Percentiles rank a stretch among this genome's conserved stretches.
Conservation (phyloP, 2,329 filamentous ascomycete species). For the Zymoseptoria pseudotritici region DNA sequence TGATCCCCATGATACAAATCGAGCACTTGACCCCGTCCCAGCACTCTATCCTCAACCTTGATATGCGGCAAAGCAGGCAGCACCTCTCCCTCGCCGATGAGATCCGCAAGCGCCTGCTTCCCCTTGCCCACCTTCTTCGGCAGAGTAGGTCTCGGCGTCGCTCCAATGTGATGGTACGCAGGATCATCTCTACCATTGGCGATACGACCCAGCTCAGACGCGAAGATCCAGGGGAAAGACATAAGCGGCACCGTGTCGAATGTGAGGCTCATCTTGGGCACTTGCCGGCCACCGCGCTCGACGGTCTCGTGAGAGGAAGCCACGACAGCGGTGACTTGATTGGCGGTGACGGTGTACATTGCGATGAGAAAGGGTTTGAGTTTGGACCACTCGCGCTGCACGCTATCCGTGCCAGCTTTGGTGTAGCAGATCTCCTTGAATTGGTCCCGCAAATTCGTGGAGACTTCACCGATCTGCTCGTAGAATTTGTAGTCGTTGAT, state of each 20-base stretch:
- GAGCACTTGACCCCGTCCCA: slow-evolving; percentile 16
- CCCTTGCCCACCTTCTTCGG: slow-evolving; percentile 6
- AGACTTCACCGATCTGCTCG: slow-evolving; percentile 69
- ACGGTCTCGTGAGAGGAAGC: slow-evolving; percentile 40
- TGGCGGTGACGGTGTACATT: slow-evolving; percentile 77
- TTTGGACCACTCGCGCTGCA: slow-evolving; percentile 41
- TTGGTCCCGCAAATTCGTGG: slow-evolving; percentile 57
- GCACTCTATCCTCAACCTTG: slow-evolving; percentile 4
- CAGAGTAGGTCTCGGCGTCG: slow-evolving; percentile 9
- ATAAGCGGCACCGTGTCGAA: slow-evolving; percentile 66
- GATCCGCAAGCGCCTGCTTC: slow-evolving; percentile 4
- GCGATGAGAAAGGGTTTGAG: slow-evolving; percentile 71
- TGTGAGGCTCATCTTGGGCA: slow-evolving; percentile 33
- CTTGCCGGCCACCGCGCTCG: slow-evolving; percentile 32
- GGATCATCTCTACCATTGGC: slow-evolving; percentile 39
- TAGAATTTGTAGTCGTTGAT: slow-evolving; percentile 77
- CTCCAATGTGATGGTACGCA: not conserved
- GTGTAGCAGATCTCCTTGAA: slow-evolving; percentile 62
- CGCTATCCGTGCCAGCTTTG: slow-evolving; percentile 45
- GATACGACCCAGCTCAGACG: slow-evolving; percentile 61
- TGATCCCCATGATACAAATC: slow-evolving; percentile 2
- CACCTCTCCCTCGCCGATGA: slow-evolving; percentile 9
- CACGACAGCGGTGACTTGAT: slow-evolving; percentile 57
- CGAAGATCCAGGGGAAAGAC: slow-evolving; percentile 90
- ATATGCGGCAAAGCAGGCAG: slow-evolving; percentile 12